Conservation (phyloP, 257 asterid species). For the Solanum sejunctum region DNA sequence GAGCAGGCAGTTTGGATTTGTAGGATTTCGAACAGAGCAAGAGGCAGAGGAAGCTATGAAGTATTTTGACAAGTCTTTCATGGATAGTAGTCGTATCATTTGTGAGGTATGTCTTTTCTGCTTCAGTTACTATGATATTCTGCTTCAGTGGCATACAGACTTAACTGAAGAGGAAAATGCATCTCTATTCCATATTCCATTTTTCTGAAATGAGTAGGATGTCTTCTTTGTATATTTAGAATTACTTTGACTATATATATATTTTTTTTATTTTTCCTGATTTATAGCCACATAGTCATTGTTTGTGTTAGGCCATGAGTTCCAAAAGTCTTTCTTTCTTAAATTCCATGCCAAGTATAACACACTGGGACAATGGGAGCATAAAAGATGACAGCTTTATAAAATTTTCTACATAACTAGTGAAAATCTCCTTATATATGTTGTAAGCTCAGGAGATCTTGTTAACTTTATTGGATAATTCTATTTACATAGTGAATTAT, state of each 20-base stretch:
- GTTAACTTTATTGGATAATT: not conserved
- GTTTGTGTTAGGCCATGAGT: not conserved
- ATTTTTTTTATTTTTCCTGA: not conserved
- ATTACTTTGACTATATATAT: not conserved
- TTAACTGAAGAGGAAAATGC: not conserved
- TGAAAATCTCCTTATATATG: not conserved
- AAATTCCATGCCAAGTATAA: not conserved
- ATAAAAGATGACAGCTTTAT: not conserved
- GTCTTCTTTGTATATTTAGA: not conserved
- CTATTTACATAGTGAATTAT: not conserved
- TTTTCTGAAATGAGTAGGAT: not conserved
- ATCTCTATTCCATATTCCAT: not conserved
- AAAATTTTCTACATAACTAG: not conserved
- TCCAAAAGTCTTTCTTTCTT: not conserved
- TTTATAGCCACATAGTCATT: not conserved
- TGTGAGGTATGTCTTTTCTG: constrained; percentile 55
- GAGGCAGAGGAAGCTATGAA: constrained; percentile 64
- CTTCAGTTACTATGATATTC: not conserved
- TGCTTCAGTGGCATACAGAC: not conserved
- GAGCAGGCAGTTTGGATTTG: constrained; percentile 81
- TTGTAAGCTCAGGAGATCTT: not conserved
- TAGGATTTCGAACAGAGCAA: constrained; percentile 63
- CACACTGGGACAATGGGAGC: not conserved
- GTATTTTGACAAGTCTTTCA: constrained; percentile 54
- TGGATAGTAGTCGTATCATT: constrained; percentile 56